Base-by-base conservation (phyloP, 2,329 filamentous ascomycete species). In the Claviceps arundinis region DNA sequence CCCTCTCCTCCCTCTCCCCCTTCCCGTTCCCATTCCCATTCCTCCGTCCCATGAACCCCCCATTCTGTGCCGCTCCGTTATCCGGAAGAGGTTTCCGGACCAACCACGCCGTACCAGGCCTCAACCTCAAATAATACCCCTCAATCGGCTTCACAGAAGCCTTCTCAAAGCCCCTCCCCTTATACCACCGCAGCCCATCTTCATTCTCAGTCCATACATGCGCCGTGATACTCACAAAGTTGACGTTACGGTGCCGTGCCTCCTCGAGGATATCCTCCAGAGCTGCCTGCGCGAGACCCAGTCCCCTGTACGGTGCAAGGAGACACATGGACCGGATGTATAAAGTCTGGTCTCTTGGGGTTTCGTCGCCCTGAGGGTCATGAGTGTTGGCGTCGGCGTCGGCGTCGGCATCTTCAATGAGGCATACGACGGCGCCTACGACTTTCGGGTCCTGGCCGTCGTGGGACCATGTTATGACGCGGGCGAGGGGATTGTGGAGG, bases 181-280 rank as follows among this genome's bases (percentile, higher is more conserved):
- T 60, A 65, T 85, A 85, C 81, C 82, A 85, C 53, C 70, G 70
- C 55, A 84, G 65, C 0, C 75, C 82, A 19, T 84, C 81, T 2
- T 75, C 72, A 62, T 84, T 84, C 54, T 80, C 74, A 11, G 81
- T 81, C 82, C 82, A 85, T 16, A 85, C 82, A 62, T 85, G 82
- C 4, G 82, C 82, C 57, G 80, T 84, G 16, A 82, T 68, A 44
- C 70, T 59, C 38, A 58, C 59, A 37, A 73, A 70, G 50, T 71
- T 71, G 60, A 56, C 71, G 63, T 16, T 56, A 65, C 56, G 65
- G 11, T 65, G 65, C 67, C 11, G 69, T 67, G 22, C 67, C 9
- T 9, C 30, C 30, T 34, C 65, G 52, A 77, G 58, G 46, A 81
- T 70, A 56, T 76, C 70, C 46, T 79, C 73, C 16, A 85, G 66